Evolutionary conservation across 306 rosid species (phyloP).

Genomic region (Vigna nakashimae): DNA sequence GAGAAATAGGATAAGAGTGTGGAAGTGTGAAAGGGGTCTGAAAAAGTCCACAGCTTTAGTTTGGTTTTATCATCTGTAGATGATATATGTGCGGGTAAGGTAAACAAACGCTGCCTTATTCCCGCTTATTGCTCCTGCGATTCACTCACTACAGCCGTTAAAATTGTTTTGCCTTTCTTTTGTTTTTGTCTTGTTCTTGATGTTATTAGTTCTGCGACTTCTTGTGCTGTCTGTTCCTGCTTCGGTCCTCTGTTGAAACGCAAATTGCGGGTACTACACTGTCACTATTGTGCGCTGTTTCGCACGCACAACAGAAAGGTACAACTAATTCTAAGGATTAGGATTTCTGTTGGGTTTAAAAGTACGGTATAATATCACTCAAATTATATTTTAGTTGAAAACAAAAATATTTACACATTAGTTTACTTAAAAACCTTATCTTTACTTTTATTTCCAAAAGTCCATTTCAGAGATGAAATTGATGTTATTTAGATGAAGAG

Average conservation of each 20-base stretch:
- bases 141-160: slow-evolving; percentile 30
- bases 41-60: slow-evolving; percentile 14
- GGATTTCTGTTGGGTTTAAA: no score
- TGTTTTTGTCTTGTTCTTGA: slow-evolving; percentile 1
- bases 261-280: background rate
- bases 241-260: background rate
- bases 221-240: background rate
- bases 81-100: background rate
- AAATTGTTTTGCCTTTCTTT: background rate
- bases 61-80: slow-evolving; percentile 7
- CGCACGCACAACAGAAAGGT: no score
- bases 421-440: no score
- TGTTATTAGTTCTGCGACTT: background rate
- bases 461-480: no score
- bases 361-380: no score
- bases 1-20: slow-evolving; percentile 1
- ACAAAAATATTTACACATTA: no score
- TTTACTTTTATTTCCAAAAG: no score
- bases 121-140: slow-evolving; percentile 50
- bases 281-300: background rate
- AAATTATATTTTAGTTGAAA: no score
- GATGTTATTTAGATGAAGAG: no score
- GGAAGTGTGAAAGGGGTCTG: slow-evolving; percentile 7
- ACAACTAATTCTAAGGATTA: no score
- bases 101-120: slow-evolving; percentile 44